phyloP scores from a whole-genome alignment of 139 green algal genomes.

The Tetraselmis striata region DNA sequence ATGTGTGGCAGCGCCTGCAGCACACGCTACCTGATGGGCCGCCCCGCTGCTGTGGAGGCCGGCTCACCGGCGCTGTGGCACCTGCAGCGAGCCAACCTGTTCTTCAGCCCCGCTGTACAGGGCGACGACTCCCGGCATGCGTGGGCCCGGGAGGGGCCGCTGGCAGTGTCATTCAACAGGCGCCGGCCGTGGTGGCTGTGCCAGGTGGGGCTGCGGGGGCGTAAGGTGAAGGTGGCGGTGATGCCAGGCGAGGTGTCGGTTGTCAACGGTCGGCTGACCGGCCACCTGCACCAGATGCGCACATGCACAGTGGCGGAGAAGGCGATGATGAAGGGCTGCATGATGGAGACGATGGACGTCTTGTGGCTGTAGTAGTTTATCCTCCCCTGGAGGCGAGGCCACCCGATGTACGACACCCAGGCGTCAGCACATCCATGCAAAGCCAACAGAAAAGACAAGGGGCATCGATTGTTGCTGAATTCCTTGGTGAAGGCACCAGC shows the following conservation, averaged over 20 bases:
- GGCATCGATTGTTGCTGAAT: no score
- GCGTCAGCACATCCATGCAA: no score
- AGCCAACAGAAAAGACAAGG: no score
- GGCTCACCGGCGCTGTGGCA: not conserved
- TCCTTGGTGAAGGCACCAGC: no score
- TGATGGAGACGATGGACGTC: not conserved
- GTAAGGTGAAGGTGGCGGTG: not conserved
- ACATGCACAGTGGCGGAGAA: not conserved
- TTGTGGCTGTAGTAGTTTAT: not conserved
- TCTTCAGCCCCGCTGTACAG: not conserved
- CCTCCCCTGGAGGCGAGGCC: no score
- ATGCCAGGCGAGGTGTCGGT: not conserved
- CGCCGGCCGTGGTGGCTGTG: not conserved
- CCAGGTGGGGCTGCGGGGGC: not conserved
- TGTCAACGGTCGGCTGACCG: not conserved
- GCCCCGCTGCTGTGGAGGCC: not conserved
- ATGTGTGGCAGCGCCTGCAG: not conserved
- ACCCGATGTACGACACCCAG: no score
- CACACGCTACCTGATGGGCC: not conserved
- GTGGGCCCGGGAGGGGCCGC: not conserved
- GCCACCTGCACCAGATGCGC: not conserved
- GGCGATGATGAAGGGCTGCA: not conserved
- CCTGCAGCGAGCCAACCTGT: not conserved
- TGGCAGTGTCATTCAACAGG: not conserved
- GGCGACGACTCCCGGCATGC: not conserved